Evolutionary conservation across 495 filamentous ascomycete species (phyloP).

Genomic region (Eremomyces bilateralis): DNA sequence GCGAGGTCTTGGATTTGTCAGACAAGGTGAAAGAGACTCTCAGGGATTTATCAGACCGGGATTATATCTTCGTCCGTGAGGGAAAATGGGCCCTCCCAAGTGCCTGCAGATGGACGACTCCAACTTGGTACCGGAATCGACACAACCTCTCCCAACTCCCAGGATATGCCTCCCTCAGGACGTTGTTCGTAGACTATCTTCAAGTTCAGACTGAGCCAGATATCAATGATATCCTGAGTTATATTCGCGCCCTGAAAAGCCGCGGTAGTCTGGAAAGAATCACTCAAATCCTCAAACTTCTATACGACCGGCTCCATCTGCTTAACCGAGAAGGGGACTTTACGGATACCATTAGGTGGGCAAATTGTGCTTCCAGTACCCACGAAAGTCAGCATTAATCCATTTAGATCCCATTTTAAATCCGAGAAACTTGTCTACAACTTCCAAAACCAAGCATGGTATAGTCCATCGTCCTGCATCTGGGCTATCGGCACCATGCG

Average conservation of each 20-base stretch:
- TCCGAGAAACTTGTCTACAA: background rate
- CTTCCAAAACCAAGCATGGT: background rate
- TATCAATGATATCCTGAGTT: background rate
- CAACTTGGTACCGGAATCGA: background rate
- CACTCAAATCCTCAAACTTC: background rate
- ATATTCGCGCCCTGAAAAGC: background rate
- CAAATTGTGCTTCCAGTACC: background rate
- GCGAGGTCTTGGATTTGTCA: too few species aligned
- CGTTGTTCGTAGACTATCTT: background rate
- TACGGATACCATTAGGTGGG: background rate
- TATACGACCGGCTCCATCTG: background rate
- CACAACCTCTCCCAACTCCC: background rate
- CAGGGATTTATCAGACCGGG: too few species aligned
- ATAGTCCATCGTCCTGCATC: constrained; percentile 1
- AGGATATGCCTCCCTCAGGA: background rate
- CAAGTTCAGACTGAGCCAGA: background rate
- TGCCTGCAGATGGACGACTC: constrained; percentile 1
- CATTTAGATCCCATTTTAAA: background rate
- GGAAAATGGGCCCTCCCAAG: too few species aligned
- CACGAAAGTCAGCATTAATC: background rate
- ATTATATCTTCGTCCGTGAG: too few species aligned
- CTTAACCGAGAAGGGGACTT: too few species aligned
- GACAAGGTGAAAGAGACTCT: too few species aligned
- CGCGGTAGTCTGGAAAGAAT: background rate
- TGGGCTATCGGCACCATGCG: constrained; percentile 1